Percentiles rank a stretch among this genome's conserved stretches.
Evolutionary conservation across 768 basidiomycete species (phyloP).

Genomic region (Boletus vermiculosoides): DNA sequence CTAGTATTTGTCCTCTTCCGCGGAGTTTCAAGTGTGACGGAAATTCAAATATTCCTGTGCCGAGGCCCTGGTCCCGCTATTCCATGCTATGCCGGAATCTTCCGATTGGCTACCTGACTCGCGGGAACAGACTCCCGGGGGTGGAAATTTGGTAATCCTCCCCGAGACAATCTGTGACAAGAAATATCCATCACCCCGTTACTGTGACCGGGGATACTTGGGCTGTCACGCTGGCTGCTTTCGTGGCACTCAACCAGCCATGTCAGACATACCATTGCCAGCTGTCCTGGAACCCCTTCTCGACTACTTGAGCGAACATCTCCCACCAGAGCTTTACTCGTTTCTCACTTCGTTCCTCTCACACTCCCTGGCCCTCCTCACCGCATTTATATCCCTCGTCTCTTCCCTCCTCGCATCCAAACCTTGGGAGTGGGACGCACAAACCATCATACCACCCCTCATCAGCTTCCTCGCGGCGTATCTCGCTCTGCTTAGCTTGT

Average conservation of each 20-base stretch:
- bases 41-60: slow-evolving; percentile 19
- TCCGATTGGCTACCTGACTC: slow-evolving; percentile 29
- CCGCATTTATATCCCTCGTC: slow-evolving; percentile 48
- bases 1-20: slow-evolving; percentile 24
- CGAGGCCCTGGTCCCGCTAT: slow-evolving; percentile 12
- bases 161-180: slow-evolving; percentile 14
- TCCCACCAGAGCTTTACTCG: slow-evolving; percentile 57
- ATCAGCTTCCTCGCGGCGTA: slow-evolving; percentile 72
- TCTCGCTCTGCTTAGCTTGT: slow-evolving; percentile 71
- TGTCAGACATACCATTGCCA: slow-evolving; percentile 40
- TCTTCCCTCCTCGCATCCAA: slow-evolving; percentile 47
- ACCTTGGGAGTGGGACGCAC: slow-evolving; percentile 63
- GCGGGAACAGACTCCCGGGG: slow-evolving; percentile 3
- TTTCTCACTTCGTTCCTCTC: slow-evolving; percentile 51
- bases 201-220: slow-evolving; percentile 16
- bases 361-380: slow-evolving; percentile 49
- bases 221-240: slow-evolving; percentile 17
- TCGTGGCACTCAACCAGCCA: slow-evolving; percentile 25
- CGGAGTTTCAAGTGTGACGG: slow-evolving; percentile 22
- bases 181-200: slow-evolving; percentile 3
- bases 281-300: slow-evolving; percentile 54
- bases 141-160: slow-evolving; percentile 9
- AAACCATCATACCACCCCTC: slow-evolving; percentile 69
- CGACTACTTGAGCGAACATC: slow-evolving; percentile 48
- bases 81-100: slow-evolving; percentile 13